Evolutionary conservation across 2,329 filamentous ascomycete species (phyloP).

Genomic region (Penicillium aurantiogriseum): DNA sequence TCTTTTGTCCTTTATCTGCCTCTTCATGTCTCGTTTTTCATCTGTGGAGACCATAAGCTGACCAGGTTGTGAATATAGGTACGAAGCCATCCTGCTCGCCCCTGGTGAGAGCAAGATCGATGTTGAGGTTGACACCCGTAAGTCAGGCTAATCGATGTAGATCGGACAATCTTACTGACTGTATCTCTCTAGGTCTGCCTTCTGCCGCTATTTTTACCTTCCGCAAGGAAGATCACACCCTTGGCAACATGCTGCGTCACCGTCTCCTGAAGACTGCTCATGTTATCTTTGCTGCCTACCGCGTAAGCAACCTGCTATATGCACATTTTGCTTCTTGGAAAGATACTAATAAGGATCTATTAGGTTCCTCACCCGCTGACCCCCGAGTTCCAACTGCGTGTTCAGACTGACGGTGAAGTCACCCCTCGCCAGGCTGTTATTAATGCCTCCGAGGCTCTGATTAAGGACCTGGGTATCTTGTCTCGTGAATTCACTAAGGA

Average conservation of each 20-base stretch:
- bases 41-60: background rate
- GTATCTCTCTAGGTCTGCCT: conserved; percentile 66
- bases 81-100: conserved; percentile 85
- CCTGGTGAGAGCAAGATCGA: conserved; percentile 93
- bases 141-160: conserved; percentile 35
- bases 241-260: conserved; percentile 83
- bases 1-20: background rate
- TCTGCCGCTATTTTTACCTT: conserved; percentile 95
- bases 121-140: conserved; percentile 84
- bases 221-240: conserved; percentile 94
- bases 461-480: conserved; percentile 75
- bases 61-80: conserved; percentile 54
- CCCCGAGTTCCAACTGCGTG: conserved; percentile 66
- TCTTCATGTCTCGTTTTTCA: background rate
- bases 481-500: conserved; percentile 90
- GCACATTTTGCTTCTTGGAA: background rate
- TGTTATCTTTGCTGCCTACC: conserved; percentile 90
- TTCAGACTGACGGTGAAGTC: conserved; percentile 87
- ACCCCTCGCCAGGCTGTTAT: conserved; percentile 87
- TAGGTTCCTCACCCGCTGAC: conserved; percentile 48
- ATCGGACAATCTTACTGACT: conserved; percentile 4
- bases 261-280: conserved; percentile 81
- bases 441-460: conserved; percentile 75
- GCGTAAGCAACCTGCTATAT: conserved; percentile 52
- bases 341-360: background rate